Evolutionary conservation across 1,139 yeast species (phyloP).

Genomic region (Scheffersomyces parashehatae): DNA sequence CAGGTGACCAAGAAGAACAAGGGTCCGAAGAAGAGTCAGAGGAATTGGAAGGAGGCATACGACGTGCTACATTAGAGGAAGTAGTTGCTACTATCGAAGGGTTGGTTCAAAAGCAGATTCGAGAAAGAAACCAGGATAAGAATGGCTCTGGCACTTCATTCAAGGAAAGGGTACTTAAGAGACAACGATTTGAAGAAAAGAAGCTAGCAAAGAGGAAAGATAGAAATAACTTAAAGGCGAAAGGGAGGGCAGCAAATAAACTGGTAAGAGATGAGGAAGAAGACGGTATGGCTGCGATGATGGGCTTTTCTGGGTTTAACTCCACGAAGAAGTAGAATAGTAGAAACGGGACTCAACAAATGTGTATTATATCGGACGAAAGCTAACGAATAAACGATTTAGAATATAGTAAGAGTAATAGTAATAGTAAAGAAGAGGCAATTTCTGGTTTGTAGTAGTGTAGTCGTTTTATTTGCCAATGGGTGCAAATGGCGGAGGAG

Average conservation of each 20-base stretch:
- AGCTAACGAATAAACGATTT: too few species aligned
- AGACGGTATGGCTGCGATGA: constrained; percentile 38
- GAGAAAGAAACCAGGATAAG: constrained; percentile 7
- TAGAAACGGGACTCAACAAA: not conserved
- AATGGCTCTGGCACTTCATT: constrained; percentile 17
- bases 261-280: constrained; percentile 21
- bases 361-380: too few species aligned
- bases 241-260: constrained; percentile 7
- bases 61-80: constrained; percentile 32
- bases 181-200: constrained; percentile 43
- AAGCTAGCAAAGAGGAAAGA: constrained; percentile 28
- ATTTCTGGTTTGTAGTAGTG: too few species aligned
- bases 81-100: constrained; percentile 35
- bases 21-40: constrained; percentile 33
- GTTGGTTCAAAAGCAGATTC: constrained; percentile 28
- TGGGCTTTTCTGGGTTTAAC: constrained; percentile 65
- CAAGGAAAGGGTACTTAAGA: constrained; percentile 42
- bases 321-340: constrained; percentile 18
- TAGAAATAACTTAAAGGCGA: constrained; percentile 15
- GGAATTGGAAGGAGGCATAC: constrained; percentile 31
- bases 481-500: too few species aligned
- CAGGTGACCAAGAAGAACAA: constrained; percentile 27
- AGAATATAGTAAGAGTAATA: too few species aligned
- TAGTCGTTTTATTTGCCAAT: too few species aligned
- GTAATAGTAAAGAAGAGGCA: too few species aligned